phyloP scores from a whole-genome alignment of 257 asterid species.

The Solanum peruvianum region DNA sequence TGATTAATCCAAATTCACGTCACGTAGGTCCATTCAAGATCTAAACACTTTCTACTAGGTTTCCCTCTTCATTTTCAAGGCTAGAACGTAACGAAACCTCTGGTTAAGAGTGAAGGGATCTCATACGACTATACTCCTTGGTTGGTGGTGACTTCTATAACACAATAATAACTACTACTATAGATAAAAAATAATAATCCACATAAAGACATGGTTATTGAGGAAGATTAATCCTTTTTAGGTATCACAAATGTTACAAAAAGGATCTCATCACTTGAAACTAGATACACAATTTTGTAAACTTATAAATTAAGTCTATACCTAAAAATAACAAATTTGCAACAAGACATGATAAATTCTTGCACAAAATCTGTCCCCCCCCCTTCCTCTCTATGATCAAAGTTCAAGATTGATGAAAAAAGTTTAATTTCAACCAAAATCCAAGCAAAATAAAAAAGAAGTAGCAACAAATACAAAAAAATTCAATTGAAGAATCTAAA shows the following conservation, averaged over 20 bases:
- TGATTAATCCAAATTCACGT: neutral
- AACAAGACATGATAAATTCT: neutral
- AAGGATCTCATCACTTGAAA: too few relatives aligned
- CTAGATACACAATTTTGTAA: too few relatives aligned
- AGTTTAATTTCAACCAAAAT: neutral
- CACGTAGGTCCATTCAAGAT: neutral
- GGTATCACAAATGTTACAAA: neutral
- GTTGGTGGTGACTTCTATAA: neutral
- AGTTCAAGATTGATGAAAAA: neutral
- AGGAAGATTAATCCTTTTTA: neutral
- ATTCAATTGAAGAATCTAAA: neutral
- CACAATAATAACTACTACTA: neutral
- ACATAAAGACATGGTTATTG: neutral
- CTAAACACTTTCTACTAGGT: neutral
- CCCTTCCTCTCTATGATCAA: neutral
- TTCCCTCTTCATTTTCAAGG: neutral
- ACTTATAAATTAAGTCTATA: too few relatives aligned
- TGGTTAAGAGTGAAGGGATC: neutral
- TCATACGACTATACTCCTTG: neutral
- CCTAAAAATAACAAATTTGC: neutral
- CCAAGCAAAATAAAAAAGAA: neutral
- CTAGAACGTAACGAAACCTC: neutral
- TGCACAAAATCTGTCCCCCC: neutral
- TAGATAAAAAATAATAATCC: neutral
- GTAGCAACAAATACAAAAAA: neutral